Base-by-base conservation (phyloP, 495 filamentous ascomycete genomes). In the Tuber microsphaerosporum region DNA sequence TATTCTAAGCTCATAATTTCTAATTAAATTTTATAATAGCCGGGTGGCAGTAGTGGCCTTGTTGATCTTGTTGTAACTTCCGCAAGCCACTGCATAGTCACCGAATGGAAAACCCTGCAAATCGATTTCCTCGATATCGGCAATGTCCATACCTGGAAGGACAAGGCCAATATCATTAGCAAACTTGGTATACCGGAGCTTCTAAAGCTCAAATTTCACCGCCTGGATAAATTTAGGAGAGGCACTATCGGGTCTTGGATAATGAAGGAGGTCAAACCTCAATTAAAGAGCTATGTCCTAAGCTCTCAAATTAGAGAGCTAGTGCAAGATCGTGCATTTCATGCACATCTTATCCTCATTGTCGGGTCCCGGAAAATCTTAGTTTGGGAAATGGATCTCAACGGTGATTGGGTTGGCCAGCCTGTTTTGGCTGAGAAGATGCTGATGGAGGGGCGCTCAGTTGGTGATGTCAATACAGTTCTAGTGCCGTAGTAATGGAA, bases 21-120 rank as follows among this genome's bases (percentile, higher is more conserved):
- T 48, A 48, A 48, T 48, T 7, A 20, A 48, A 2, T 41, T 37
- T 14, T 34, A 34, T 34, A n/a, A 65, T 41, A 61, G 26, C 20
- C 2, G 10, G 42, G 39, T 34, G 42, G 65, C 39, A 34, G 31
- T 16, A 16, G 22, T 31, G 17, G 71, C 37, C 48, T 70, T 2
- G 26, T 74, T 65, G 74, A 74, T 68, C 74, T 75, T 34, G 48
- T 75, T 26, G 44, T 74, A 31, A 56, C 22, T 20, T 45, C 71
- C n/a, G 46, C 39, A 4, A 22, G 2, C 12, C n/a, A 75, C 20
- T 65, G 56, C 1, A 14, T 75, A 43, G 51, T 73, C 42, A 65
- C 46, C 5, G 41, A 75, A 31, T 75, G 74, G 74, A 68, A 75
- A 39, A 19, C 22, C 17, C 10, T 75, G 37, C 37, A 45, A 19